Percentiles rank a stretch among this genome's conserved stretches.
Evolutionary conservation across 1,139 yeast genomes (phyloP).

Genomic region (Yamadazyma pseudoaaseri): DNA sequence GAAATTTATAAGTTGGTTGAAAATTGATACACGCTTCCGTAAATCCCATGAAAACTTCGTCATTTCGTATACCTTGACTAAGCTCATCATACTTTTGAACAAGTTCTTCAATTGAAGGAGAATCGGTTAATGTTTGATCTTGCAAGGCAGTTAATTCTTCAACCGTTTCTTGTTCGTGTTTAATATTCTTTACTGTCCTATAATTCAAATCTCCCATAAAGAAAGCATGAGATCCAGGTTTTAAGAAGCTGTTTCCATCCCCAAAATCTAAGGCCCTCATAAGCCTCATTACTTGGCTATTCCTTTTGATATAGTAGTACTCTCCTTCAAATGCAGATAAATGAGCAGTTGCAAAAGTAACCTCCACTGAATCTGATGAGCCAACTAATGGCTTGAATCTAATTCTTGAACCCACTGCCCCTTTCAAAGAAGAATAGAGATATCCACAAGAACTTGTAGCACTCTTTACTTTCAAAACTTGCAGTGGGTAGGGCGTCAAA

Average conservation of each 20-base stretch:
- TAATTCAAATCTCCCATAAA: constrained; percentile 85
- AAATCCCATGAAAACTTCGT: constrained; percentile 58
- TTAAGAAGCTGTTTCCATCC: constrained; percentile 58
- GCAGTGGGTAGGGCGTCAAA: constrained; percentile 44
- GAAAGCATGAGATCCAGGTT: constrained; percentile 59
- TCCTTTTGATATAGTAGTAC: constrained; percentile 45
- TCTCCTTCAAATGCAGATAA: constrained; percentile 76
- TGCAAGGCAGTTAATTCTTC: constrained; percentile 22
- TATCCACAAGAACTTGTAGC: constrained; percentile 55
- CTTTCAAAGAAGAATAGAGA: constrained; percentile 65
- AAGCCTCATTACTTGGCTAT: constrained; percentile 48
- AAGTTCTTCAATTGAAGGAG: constrained; percentile 19
- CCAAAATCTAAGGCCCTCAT: constrained; percentile 57
- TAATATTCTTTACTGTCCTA: constrained; percentile 46
- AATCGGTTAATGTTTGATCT: constrained; percentile 19
- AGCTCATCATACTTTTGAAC: constrained; percentile 59
- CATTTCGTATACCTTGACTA: constrained; percentile 37
- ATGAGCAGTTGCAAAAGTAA: constrained; percentile 71
- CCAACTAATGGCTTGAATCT: constrained; percentile 25
- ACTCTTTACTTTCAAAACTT: constrained; percentile 24
- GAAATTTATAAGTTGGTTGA: constrained; percentile 75
- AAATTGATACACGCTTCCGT: constrained; percentile 61
- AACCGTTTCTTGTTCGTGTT: constrained; percentile 14
- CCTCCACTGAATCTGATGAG: constrained; percentile 23
- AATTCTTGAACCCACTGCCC: constrained; percentile 65